Evolutionary conservation across 768 basidiomycete genomes (phyloP).

Genomic region (Agaricus bisporus): DNA sequence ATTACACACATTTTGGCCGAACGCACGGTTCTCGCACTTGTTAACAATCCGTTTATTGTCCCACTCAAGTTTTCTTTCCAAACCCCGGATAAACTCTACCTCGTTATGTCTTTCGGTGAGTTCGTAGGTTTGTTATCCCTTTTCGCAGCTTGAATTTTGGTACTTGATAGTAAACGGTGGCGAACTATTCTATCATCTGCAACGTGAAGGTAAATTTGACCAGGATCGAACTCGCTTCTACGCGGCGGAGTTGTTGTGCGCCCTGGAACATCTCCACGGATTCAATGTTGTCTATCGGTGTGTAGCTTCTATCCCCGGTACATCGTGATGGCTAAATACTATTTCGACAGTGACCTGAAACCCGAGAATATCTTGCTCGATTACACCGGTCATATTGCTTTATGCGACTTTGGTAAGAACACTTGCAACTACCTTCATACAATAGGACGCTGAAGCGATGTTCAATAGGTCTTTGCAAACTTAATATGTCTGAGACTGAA

Average conservation of each 20-base stretch:
- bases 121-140: neutral
- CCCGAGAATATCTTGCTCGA: constrained; percentile 98
- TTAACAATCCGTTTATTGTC: constrained; percentile 98
- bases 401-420: constrained; percentile 85
- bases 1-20: constrained; percentile 98
- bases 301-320: constrained; percentile 14
- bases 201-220: constrained; percentile 95
- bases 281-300: constrained; percentile 99
- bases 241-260: constrained; percentile 93
- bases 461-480: constrained; percentile 69
- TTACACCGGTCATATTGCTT: constrained; percentile 95
- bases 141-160: neutral
- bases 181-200: constrained; percentile 95
- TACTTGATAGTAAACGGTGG: constrained; percentile 78
- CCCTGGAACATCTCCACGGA: constrained; percentile 91
- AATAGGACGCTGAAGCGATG: constrained; percentile 2
- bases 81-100: constrained; percentile 92
- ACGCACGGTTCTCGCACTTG: constrained; percentile 91
- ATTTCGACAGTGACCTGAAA: constrained; percentile 73
- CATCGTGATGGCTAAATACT: constrained; percentile 2
- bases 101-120: constrained; percentile 94
- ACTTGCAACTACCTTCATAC: neutral
- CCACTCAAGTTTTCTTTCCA: constrained; percentile 99
- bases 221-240: constrained; percentile 93
- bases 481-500: constrained; percentile 97